A percentile compares a stretch with the other conserved stretches of the same genome.
Evolutionary conservation across 78 protist genomes (phyloP).

Genomic region (Dictyostelium brefeldianum): DNA sequence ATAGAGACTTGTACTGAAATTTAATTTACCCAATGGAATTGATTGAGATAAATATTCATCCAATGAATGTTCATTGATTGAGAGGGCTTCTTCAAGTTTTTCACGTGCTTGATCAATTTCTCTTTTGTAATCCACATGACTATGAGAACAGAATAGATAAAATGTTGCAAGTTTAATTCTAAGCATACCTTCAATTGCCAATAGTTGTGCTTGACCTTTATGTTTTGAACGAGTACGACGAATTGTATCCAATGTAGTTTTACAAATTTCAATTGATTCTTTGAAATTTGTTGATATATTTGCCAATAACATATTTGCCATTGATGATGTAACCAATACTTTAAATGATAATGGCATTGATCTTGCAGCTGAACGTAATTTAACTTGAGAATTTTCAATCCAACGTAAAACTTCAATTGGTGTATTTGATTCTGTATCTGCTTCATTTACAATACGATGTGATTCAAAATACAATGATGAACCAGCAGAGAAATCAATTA

Average conservation of each 20-base stretch:
- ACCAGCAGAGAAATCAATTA: conserved; percentile 56
- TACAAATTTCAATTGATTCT: background rate
- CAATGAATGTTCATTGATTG: background rate
- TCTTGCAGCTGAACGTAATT: conserved; percentile 5
- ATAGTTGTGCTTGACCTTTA: background rate
- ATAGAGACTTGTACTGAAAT: background rate
- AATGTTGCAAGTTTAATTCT: conserved; percentile 31
- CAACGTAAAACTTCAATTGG: conserved; percentile 26
- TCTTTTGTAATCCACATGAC: background rate
- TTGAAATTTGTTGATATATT: background rate
- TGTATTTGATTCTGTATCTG: background rate
- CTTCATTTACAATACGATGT: conserved; percentile 8
- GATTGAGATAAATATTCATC: background rate
- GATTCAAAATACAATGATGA: conserved; percentile 31
- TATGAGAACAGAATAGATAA: conserved; percentile 16
- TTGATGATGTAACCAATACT: conserved; percentile 5
- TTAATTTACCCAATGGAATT: conserved; percentile 5
- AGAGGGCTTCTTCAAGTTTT: conserved; percentile 5
- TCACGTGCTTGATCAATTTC: conserved; percentile 11
- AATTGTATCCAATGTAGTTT: background rate
- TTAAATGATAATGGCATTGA: conserved; percentile 64
- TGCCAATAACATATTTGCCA: conserved; percentile 12
- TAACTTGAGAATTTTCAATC: conserved; percentile 46
- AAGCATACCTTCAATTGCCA: conserved; percentile 40
- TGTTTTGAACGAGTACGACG: background rate